Evolutionary conservation across 2,329 filamentous ascomycete species (phyloP).

Genomic region (Elsinoe necatrix): DNA sequence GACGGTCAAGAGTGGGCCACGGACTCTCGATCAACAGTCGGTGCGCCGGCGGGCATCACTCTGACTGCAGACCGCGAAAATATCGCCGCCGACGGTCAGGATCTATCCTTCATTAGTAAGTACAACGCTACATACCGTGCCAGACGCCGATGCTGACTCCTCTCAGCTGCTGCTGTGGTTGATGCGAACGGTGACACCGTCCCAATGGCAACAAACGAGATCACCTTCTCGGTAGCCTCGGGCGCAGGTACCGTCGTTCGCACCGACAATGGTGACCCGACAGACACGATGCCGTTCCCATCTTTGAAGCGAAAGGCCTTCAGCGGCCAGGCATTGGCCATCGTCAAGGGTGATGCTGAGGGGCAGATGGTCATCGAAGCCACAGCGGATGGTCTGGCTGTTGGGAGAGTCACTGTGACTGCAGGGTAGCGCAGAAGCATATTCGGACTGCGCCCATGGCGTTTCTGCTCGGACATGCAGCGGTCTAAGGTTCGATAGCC

Average conservation of each 20-base stretch:
- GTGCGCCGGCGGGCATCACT: constrained; percentile 32
- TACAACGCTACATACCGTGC: background rate
- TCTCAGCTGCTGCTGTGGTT: constrained; percentile 32
- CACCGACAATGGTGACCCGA: constrained; percentile 46
- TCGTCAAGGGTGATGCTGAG: background rate
- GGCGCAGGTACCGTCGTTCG: constrained; percentile 33
- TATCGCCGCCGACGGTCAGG: constrained; percentile 37
- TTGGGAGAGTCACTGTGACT: background rate
- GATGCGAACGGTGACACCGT: constrained; percentile 40
- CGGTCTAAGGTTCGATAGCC: too few species aligned
- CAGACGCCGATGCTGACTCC: background rate
- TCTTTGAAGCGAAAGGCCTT: constrained; percentile 9
- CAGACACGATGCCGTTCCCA: constrained; percentile 39
- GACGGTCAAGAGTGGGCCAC: constrained; percentile 41
- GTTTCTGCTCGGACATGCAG: too few species aligned
- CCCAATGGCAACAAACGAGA: constrained; percentile 34
- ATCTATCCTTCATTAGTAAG: constrained; percentile 39
- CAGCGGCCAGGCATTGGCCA: constrained; percentile 13
- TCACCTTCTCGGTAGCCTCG: constrained; percentile 42
- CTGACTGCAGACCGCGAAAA: constrained; percentile 35
- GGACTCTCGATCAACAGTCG: constrained; percentile 36
- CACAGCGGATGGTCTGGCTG: background rate
- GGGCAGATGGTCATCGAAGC: background rate
- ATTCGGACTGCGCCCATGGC: too few species aligned
- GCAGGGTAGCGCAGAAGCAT: background rate